Percentiles rank a stretch among this genome's conserved stretches.
Evolutionary conservation across 345 rosid species (phyloP).

Genomic region (Excoecaria cochinchinensis): DNA sequence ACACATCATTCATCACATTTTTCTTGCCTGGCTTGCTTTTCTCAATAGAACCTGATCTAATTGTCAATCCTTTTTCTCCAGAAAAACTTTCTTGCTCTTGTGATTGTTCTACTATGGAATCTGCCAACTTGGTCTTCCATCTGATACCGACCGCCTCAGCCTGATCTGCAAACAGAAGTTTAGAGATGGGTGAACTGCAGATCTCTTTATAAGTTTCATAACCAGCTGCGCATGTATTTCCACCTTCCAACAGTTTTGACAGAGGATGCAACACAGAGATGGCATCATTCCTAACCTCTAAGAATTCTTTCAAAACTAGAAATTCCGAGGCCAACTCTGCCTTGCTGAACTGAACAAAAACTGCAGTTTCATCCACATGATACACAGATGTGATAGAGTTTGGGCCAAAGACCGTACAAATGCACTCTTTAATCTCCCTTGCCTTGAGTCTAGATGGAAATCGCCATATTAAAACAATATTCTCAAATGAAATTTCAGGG

Average conservation of each 20-base stretch:
- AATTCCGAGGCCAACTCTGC: constrained; percentile 54
- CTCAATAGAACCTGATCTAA: constrained; percentile 10
- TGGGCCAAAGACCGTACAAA: constrained; percentile 62
- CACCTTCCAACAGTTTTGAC: constrained; percentile 70
- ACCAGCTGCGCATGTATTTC: constrained; percentile 64
- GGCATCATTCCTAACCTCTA: constrained; percentile 55
- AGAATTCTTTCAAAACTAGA: constrained; percentile 57
- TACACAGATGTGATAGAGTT: constrained; percentile 54
- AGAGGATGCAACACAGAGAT: constrained; percentile 71
- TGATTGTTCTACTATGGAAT: constrained; percentile 14
- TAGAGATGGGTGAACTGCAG: constrained; percentile 66
- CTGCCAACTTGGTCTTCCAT: constrained; percentile 42
- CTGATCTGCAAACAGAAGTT: constrained; percentile 71
- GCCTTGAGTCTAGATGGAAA: constrained; percentile 62
- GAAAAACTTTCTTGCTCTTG: constrained; percentile 4
- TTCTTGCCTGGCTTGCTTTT: constrained; percentile 2
- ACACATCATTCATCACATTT: constrained; percentile 1
- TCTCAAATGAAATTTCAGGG: constrained; percentile 45
- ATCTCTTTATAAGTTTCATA: constrained; percentile 84
- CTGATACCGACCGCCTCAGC: constrained; percentile 66
- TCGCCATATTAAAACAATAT: constrained; percentile 71
- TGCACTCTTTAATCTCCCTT: constrained; percentile 62
- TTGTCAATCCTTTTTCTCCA: constrained; percentile 1
- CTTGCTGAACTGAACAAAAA: constrained; percentile 72
- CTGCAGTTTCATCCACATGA: constrained; percentile 67